Percentiles rank a stretch among this genome's conserved stretches.
phyloP scores from a whole-genome alignment of 768 basidiomycete genomes.

The Podaxis sp. region DNA sequence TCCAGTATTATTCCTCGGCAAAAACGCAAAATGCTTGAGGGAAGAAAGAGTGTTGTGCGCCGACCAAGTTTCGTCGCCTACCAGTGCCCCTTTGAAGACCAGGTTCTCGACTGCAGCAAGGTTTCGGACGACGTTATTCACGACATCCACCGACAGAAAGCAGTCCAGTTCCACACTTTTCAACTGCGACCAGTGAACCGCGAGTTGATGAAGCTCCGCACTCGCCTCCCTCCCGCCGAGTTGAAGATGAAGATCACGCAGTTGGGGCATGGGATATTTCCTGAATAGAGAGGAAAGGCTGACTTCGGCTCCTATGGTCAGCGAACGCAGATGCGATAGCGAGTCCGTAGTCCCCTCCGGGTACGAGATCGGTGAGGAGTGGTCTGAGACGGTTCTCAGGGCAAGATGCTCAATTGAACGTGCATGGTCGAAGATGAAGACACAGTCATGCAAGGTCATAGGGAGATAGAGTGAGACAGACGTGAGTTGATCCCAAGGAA shows the following conservation, averaged over 20 bases:
- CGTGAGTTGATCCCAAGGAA: conserved; percentile 8
- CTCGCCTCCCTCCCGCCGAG: neutral
- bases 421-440: neutral
- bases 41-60: conserved; percentile 1
- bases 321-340: neutral
- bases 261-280: neutral
- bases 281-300: neutral
- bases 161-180: neutral
- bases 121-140: neutral
- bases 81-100: neutral
- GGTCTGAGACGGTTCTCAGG: neutral
- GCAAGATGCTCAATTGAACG: neutral
- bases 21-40: neutral
- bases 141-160: neutral
- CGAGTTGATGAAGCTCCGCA: neutral
- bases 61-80: neutral
- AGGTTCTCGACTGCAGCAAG: neutral
- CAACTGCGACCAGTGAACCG: neutral
- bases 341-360: neutral
- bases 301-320: neutral
- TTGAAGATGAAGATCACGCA: neutral
- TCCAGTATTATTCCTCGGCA: neutral
- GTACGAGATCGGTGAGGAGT: neutral
- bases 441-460: conserved; percentile 8
- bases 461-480: neutral